Conservation (phyloP, 768 basidiomycete genomes). For the Lyophyllum decastes region DNA sequence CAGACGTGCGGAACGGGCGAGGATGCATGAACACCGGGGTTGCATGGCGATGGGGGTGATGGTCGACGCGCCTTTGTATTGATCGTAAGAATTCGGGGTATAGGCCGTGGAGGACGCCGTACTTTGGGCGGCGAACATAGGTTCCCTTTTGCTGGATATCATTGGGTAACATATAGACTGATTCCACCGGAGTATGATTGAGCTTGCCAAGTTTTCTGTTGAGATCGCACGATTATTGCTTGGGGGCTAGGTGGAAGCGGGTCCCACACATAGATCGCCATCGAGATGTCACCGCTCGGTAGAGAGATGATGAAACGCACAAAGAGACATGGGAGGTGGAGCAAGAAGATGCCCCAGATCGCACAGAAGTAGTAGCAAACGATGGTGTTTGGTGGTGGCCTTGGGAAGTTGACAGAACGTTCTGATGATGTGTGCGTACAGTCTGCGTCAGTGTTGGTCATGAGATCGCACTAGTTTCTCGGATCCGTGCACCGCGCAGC, state of each 20-base stretch:
- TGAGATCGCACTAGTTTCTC: no score
- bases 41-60: background rate
- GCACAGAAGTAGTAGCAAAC: no score
- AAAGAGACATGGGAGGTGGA: background rate
- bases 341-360: background rate
- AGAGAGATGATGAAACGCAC: background rate
- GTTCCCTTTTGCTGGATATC: background rate
- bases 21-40: background rate
- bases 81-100: background rate
- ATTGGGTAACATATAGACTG: background rate
- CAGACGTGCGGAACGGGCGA: background rate
- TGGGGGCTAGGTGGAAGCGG: background rate
- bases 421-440: no score
- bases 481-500: no score
- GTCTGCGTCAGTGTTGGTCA: no score
- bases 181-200: background rate
- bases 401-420: no score
- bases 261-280: background rate
- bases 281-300: background rate
- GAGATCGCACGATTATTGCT: background rate
- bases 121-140: background rate
- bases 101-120: background rate
- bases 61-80: background rate
- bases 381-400: no score
- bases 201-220: background rate